These are phyloP conservation scores for Bjerkandera adusta DNA, from an alignment of 1,284 basidiomycete genomes.

Conservation along the genomic window DNA sequence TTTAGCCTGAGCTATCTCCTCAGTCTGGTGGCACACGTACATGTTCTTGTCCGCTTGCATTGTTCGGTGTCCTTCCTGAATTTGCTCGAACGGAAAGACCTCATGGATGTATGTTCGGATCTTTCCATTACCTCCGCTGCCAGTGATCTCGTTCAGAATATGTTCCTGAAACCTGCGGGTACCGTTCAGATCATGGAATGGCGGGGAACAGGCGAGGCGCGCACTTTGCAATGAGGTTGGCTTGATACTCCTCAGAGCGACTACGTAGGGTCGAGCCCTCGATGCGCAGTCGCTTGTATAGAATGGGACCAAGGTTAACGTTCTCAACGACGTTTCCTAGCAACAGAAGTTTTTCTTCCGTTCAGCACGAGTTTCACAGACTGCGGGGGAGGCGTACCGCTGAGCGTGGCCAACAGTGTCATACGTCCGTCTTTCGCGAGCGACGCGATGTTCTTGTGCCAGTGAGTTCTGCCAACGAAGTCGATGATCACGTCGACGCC, in stretches of 20 bases:
- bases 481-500: constrained; percentile 87
- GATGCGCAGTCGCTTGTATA: constrained; percentile 87
- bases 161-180: constrained; percentile 40
- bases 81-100: constrained; percentile 83
- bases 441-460: constrained; percentile 76
- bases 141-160: constrained; percentile 61
- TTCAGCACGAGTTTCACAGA: neutral
- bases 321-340: constrained; percentile 21
- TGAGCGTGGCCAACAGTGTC: constrained; percentile 66
- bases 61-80: constrained; percentile 81
- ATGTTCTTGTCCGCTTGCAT: constrained; percentile 85
- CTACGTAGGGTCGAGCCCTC: constrained; percentile 89
- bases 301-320: constrained; percentile 57
- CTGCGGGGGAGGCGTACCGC: constrained; percentile 47
- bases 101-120: constrained; percentile 79
- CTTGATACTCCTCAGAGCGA: constrained; percentile 79
- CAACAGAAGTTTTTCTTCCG: constrained; percentile 47
- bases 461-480: constrained; percentile 85
- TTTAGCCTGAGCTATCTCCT: neutral
- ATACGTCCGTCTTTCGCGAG: constrained; percentile 81
- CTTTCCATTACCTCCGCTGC: constrained; percentile 51
- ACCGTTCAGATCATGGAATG: neutral
- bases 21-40: constrained; percentile 28
- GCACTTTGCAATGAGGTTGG: constrained; percentile 68
- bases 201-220: constrained; percentile 14